Evolutionary conservation across 1,284 basidiomycete genomes (phyloP), one percentile per base, ranked within the genome.

Genomic region (Vanrija sp.): DNA sequence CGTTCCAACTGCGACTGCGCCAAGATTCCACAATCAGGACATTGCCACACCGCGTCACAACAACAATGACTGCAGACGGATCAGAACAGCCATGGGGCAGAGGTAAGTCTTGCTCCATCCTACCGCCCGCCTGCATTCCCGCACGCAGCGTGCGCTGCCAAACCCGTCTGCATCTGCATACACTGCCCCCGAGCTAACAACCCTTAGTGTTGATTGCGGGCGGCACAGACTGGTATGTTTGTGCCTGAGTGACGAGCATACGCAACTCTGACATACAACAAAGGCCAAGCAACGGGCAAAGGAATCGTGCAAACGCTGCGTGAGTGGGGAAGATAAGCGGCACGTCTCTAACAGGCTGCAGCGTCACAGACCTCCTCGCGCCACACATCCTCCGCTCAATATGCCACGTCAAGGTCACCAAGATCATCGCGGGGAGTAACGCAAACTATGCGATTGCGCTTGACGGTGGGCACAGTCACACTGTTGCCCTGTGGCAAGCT

Each of bases 371-470:
- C 79, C 81, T 97, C 5, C 81, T 86, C 46, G 83, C 87, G 71
- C 91, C 93, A 0, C 84, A 92, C 73, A 91, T 95, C 67, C 81
- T 96, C 39, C 88, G 94, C 51, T 89, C 89, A 0, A 80, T 97
- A 25, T 82, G 85, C 70, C 91, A 94, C 68, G 81, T 95, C 76
- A 84, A 86, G 68, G 80, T 83, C 21, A 77, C 79, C 16, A 87
- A 87, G 23, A 76, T 92, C 47, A 84, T 91, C 69, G 82, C 87
- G 2, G 85, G 85, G 3, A 88, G 87, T 66, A 86, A 90, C 65
- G 86, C 84, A 60, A 84, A 73, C 55, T 74, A 74, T 52, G 68
- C 64, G 21, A 60, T 92, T 45, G 85, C 80, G 9, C 73, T 94
- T 56, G 89, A 90, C 77, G 60, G 76, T 76, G 43, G 55, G 69